These are phyloP conservation scores for Naganishia kalamii DNA, from an alignment of 768 basidiomycete genomes.

Conservation along the genomic window DNA sequence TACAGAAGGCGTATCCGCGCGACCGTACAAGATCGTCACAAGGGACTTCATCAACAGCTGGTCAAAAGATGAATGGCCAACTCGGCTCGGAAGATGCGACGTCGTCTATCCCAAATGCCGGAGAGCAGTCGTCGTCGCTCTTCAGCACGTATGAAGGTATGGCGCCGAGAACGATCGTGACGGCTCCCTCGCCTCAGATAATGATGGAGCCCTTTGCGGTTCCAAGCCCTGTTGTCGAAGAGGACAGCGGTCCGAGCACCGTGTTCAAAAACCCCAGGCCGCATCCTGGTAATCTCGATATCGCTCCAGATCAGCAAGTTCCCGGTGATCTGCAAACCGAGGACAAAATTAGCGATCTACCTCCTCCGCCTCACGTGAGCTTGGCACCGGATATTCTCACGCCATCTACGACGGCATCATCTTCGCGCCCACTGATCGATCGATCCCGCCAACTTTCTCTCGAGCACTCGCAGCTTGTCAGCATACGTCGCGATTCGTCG, in stretches of 20 bases:
- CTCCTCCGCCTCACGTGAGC: background rate
- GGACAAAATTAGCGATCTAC: background rate
- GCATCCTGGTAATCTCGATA: background rate
- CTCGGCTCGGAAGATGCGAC: background rate
- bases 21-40: background rate
- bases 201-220: background rate
- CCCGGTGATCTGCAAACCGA: background rate
- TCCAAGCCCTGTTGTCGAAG: background rate
- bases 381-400: background rate
- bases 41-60: background rate
- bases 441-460: background rate
- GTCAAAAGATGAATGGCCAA: background rate
- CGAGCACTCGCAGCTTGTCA: constrained; percentile 2
- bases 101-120: background rate
- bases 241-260: no score
- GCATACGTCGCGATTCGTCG: constrained; percentile 16
- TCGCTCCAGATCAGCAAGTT: constrained; percentile 6
- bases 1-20: background rate
- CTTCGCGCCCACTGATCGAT: constrained; percentile 4
- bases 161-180: constrained; percentile 12
- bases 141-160: constrained; percentile 7
- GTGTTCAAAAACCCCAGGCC: background rate
- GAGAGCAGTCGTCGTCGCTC: background rate
- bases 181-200: constrained; percentile 9
- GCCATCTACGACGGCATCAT: constrained; percentile 21